These are phyloP conservation scores for Mycena albidolilacea DNA, from an alignment of 768 basidiomycete species.

Conservation along the genomic window DNA sequence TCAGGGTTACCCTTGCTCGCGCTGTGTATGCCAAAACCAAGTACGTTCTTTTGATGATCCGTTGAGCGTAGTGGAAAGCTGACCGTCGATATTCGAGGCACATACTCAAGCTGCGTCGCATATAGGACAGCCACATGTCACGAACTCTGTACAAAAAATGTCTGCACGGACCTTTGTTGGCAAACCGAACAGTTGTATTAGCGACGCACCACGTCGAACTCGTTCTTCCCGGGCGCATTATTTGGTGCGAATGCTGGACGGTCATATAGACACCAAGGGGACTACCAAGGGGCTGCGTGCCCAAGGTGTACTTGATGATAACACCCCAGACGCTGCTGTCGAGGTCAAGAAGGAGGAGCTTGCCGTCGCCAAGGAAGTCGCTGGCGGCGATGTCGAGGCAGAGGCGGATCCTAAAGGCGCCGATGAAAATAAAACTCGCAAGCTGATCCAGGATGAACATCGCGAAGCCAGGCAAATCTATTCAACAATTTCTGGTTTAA, in stretches of 20 bases:
- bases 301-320: slow-evolving; percentile 72
- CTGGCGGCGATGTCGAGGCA: slow-evolving; percentile 47
- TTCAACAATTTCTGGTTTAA: no score
- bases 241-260: slow-evolving; percentile 85
- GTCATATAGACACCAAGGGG: slow-evolving; percentile 84
- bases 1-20: slow-evolving; percentile 84
- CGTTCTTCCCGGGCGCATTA: slow-evolving; percentile 83
- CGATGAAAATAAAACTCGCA: slow-evolving; percentile 63
- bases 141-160: slow-evolving; percentile 75
- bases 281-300: slow-evolving; percentile 74
- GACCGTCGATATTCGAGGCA: not conserved
- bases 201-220: slow-evolving; percentile 91
- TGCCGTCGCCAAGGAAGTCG: slow-evolving; percentile 45
- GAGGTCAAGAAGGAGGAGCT: slow-evolving; percentile 65
- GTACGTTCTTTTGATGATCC: slow-evolving; percentile 85
- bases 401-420: slow-evolving; percentile 45
- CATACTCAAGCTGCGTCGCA: not conserved
- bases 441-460: no score
- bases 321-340: slow-evolving; percentile 66
- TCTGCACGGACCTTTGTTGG: slow-evolving; percentile 75
- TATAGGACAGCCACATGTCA: slow-evolving; percentile 78
- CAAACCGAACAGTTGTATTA: slow-evolving; percentile 77
- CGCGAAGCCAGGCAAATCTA: no score
- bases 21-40: slow-evolving; percentile 83
- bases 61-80: slow-evolving; percentile 67